phyloP scores from a whole-genome alignment of 2,329 filamentous ascomycete species.

The Amauroascus verrucosus region DNA sequence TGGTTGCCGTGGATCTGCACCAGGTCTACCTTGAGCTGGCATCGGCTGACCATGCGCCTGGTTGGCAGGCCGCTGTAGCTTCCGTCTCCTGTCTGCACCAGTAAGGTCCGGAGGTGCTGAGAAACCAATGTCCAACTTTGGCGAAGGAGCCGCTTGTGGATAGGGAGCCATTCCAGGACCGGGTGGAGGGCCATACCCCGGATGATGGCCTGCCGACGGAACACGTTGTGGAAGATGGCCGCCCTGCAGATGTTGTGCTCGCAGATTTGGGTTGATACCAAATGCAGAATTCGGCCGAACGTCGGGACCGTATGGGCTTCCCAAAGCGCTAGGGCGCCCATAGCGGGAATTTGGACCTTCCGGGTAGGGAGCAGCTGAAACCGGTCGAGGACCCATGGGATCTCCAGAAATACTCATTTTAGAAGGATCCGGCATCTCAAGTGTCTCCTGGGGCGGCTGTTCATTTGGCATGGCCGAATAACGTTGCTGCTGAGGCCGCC shows the following conservation, averaged over 20 bases:
- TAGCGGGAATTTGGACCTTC: constrained; percentile 27
- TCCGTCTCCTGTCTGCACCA: constrained; percentile 30
- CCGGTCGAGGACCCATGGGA: constrained; percentile 18
- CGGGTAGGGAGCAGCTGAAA: constrained; percentile 36
- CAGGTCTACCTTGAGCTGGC: constrained; percentile 16
- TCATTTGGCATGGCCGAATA: constrained; percentile 25
- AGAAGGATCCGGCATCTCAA: constrained; percentile 42
- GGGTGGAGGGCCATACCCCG: constrained; percentile 27
- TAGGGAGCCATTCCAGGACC: constrained; percentile 23
- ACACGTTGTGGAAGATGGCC: constrained; percentile 21
- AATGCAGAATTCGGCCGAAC: constrained; percentile 39
- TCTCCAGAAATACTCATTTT: constrained; percentile 32
- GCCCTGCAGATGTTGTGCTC: constrained; percentile 28
- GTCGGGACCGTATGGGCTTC: constrained; percentile 29
- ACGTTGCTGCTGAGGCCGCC: constrained; percentile 22
- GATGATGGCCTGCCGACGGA: constrained; percentile 22
- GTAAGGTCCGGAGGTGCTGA: constrained; percentile 37
- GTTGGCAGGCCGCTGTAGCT: constrained; percentile 31
- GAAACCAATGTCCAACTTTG: constrained; percentile 38
- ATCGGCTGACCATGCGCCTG: not conserved
- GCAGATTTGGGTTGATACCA: constrained; percentile 40
- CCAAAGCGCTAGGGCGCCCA: constrained; percentile 26
- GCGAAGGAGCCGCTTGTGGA: constrained; percentile 23
- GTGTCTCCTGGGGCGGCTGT: constrained; percentile 33
- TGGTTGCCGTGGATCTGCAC: constrained; percentile 12